Conservation (phyloP, 1,284 basidiomycete genomes). For the Schizophyllum commune region DNA sequence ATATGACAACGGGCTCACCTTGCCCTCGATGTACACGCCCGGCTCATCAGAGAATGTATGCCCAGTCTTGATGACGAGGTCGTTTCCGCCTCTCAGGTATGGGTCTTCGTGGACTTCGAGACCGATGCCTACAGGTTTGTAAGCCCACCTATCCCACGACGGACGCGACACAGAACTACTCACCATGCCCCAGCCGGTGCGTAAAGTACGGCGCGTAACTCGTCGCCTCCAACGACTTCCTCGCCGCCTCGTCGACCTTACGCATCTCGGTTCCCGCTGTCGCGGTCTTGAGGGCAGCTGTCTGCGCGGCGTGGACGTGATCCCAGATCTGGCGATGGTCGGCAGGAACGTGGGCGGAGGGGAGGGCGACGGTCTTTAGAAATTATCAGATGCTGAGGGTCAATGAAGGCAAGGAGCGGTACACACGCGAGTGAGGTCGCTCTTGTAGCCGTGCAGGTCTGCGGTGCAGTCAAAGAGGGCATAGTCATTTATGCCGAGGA, state of each 20-base stretch:
- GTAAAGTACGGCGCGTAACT: constrained; percentile 65
- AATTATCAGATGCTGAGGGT: not conserved
- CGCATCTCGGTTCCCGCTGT: constrained; percentile 42
- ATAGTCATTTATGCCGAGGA: constrained; percentile 51
- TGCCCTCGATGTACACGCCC: constrained; percentile 68
- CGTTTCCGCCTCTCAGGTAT: constrained; percentile 66
- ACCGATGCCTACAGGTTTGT: constrained; percentile 57
- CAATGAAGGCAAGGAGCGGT: not conserved
- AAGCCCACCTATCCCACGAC: not conserved
- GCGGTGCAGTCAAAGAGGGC: constrained; percentile 76
- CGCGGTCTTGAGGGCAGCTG: constrained; percentile 42
- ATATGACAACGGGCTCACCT: constrained; percentile 32
- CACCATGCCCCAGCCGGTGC: constrained; percentile 75
- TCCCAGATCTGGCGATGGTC: constrained; percentile 61
- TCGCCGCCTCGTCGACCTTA: constrained; percentile 63
- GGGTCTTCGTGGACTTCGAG: constrained; percentile 78
- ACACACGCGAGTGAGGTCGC: constrained; percentile 72
- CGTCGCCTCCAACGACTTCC: constrained; percentile 35
- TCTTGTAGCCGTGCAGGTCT: constrained; percentile 63
- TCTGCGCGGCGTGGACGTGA: constrained; percentile 60
- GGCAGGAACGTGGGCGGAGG: constrained; percentile 44
- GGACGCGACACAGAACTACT: not conserved
- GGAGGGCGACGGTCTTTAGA: constrained; percentile 61
- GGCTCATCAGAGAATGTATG: constrained; percentile 82
- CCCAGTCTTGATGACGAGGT: constrained; percentile 49